A percentile compares a stretch with the other conserved stretches of the same genome.
phyloP scores from a whole-genome alignment of 1,284 basidiomycete genomes.

The Omphalotus olearius region DNA sequence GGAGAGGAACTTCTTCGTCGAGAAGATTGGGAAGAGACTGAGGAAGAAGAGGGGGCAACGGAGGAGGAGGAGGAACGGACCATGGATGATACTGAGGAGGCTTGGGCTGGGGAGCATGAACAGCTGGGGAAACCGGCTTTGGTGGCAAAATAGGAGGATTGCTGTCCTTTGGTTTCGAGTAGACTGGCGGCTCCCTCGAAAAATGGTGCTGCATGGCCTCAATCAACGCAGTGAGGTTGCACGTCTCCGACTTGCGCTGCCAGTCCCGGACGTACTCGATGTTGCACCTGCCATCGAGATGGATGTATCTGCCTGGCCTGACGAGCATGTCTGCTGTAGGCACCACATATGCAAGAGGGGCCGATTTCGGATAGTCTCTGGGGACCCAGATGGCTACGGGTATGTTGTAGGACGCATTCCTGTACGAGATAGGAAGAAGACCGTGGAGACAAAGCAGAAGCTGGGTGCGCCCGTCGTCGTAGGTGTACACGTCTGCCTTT shows the following conservation, averaged over 20 bases:
- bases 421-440: constrained; percentile 84
- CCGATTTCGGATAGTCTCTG: constrained; percentile 72
- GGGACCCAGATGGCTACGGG: constrained; percentile 89
- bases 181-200: constrained; percentile 84
- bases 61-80: constrained; percentile 14
- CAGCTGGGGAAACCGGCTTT: constrained; percentile 12
- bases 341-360: constrained; percentile 91
- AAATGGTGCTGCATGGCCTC: constrained; percentile 80
- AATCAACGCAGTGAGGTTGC: constrained; percentile 61
- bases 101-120: constrained; percentile 26
- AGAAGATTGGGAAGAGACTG: constrained; percentile 42
- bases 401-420: constrained; percentile 84
- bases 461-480: constrained; percentile 92
- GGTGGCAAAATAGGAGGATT: constrained; percentile 12
- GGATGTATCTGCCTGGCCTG: constrained; percentile 71
- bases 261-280: constrained; percentile 71
- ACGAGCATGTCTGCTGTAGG: constrained; percentile 94
- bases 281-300: constrained; percentile 76
- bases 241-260: constrained; percentile 84
- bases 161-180: constrained; percentile 68
- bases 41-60: constrained; percentile 18
- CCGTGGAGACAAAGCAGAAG: constrained; percentile 89
- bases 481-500: constrained; percentile 93
- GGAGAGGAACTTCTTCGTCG: constrained; percentile 38
- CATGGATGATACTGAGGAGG: constrained; percentile 7